These are phyloP conservation scores for Eucalyptus pauciflora DNA, from an alignment of 345 rosid genomes.

Conservation along the genomic window DNA sequence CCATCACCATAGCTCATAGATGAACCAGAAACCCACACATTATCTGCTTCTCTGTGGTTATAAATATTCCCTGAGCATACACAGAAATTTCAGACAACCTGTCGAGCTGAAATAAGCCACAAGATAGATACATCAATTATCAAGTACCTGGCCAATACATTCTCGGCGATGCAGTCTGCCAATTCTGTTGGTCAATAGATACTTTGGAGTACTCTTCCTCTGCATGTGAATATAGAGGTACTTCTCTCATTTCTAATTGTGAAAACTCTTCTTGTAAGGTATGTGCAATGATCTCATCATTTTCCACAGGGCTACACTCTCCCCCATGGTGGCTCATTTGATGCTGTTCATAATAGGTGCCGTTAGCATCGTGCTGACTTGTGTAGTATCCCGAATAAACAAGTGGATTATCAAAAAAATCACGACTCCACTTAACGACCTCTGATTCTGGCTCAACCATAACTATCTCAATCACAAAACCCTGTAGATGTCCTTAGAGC, in stretches of 20 bases:
- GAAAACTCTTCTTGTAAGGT: constrained; percentile 84
- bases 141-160: constrained; percentile 39
- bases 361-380: constrained; percentile 22
- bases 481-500: background rate
- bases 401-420: constrained; percentile 40
- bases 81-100: background rate
- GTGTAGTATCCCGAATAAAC: constrained; percentile 40
- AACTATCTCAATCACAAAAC: constrained; percentile 5
- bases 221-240: constrained; percentile 13
- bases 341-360: constrained; percentile 18
- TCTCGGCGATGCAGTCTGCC: constrained; percentile 27
- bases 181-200: constrained; percentile 22
- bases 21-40: constrained; percentile 35
- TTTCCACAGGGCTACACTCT: constrained; percentile 50
- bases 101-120: background rate
- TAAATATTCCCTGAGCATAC: constrained; percentile 32
- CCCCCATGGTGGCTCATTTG: constrained; percentile 27
- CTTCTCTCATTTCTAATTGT: constrained; percentile 53
- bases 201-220: constrained; percentile 19
- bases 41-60: constrained; percentile 42
- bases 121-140: background rate
- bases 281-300: constrained; percentile 81
- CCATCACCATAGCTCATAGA: constrained; percentile 53
- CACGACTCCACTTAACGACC: constrained; percentile 41
- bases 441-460: constrained; percentile 40